Conservation (phyloP, 2,329 filamentous ascomycete genomes). For the Zymoseptoria pseudotritici region DNA sequence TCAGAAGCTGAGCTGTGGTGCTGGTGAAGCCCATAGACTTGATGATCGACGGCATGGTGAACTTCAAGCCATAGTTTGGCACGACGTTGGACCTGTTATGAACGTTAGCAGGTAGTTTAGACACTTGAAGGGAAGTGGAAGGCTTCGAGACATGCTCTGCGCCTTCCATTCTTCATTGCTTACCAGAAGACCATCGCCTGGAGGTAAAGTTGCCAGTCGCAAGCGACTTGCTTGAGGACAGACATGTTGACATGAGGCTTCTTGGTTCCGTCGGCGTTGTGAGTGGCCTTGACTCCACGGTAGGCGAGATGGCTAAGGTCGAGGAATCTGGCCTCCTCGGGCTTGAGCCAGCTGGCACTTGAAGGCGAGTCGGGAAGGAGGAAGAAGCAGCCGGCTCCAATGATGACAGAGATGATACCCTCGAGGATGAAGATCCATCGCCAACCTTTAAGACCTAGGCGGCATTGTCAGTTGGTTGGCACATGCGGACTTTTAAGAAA, state of each 20-base stretch:
- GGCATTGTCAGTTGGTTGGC: background rate
- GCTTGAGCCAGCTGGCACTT: conserved; percentile 51
- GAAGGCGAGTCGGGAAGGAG: conserved; percentile 45
- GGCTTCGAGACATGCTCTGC: background rate
- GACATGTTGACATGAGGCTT: conserved; percentile 39
- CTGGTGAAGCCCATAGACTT: conserved; percentile 19
- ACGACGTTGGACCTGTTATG: conserved; percentile 14
- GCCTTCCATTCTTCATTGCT: background rate
- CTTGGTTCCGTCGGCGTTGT: conserved; percentile 19
- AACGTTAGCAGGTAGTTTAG: background rate
- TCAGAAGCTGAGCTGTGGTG: conserved; percentile 20
- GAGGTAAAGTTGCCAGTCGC: conserved; percentile 22
- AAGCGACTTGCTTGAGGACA: conserved; percentile 14
- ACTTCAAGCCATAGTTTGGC: conserved; percentile 29
- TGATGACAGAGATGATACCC: conserved; percentile 49
- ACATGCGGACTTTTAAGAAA: too few relatives aligned
- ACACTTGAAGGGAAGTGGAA: background rate
- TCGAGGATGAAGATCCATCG: conserved; percentile 35
- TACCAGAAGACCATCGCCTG: conserved; percentile 18
- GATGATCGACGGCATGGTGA: conserved; percentile 45
- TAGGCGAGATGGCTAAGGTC: conserved; percentile 54
- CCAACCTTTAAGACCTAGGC: background rate
- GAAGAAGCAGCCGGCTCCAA: conserved; percentile 46
- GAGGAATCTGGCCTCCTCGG: conserved; percentile 59
- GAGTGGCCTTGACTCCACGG: conserved; percentile 35